phyloP scores from a whole-genome alignment of 371 early-diverging fungal genomes.

The Cokeromyces recurvatus region DNA sequence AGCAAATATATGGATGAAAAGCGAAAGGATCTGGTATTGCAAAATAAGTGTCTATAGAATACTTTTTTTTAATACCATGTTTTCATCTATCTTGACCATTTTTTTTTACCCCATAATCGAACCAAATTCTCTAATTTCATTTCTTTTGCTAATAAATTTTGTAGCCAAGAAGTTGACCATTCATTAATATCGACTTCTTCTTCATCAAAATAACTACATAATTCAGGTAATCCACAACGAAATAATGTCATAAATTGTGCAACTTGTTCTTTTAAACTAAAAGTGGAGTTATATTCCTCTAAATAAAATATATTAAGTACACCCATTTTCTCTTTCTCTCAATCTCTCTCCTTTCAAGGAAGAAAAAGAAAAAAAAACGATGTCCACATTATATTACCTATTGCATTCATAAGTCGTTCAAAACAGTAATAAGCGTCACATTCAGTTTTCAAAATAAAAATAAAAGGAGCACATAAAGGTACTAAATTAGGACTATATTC shows the following conservation, averaged over 20 bases:
- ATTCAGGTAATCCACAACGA: conserved; percentile 68
- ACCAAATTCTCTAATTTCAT: conserved; percentile 74
- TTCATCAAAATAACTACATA: conserved; percentile 89
- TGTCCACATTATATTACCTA: no score
- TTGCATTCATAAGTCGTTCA: conserved; percentile 61
- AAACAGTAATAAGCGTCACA: conserved; percentile 82
- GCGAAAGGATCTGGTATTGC: conserved; percentile 65
- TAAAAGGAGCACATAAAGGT: conserved; percentile 82
- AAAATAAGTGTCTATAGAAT: conserved; percentile 68
- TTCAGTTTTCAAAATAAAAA: conserved; percentile 67
- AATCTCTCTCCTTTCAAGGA: no score
- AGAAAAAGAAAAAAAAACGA: neutral
- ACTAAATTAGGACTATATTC: conserved; percentile 80
- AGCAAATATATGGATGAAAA: conserved; percentile 76
- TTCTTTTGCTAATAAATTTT: conserved; percentile 74
- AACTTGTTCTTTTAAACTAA: conserved; percentile 62
- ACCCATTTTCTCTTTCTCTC: no score
- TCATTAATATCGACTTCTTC: conserved; percentile 91
- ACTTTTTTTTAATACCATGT: neutral
- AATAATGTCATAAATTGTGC: conserved; percentile 82
- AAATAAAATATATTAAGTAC: no score
- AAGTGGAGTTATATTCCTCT: conserved; percentile 59
- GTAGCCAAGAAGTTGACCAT: conserved; percentile 89
- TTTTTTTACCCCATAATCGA: conserved; percentile 82
- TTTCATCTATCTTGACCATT: no score